Conservation (phyloP, 2,329 filamentous ascomycete genomes). For the Diplodia corticola region DNA sequence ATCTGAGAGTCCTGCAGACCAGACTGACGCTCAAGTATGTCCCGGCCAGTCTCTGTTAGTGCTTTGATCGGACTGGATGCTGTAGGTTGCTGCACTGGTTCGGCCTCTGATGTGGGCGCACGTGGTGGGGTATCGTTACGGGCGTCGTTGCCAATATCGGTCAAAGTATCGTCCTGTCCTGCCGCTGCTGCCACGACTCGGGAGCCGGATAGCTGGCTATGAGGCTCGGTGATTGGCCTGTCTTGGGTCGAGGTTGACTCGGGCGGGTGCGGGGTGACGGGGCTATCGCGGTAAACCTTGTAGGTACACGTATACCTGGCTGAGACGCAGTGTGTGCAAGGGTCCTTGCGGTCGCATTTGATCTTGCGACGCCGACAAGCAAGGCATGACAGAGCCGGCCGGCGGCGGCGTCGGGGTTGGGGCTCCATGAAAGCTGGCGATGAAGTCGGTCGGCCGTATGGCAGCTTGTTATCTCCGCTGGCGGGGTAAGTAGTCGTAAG, state of each 20-base stretch:
- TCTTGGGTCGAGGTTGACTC: not conserved
- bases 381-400: constrained; percentile 28
- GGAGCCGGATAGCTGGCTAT: not conserved
- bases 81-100: not conserved
- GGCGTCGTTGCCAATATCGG: no score
- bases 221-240: not conserved
- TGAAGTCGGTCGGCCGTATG: not conserved
- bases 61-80: not conserved
- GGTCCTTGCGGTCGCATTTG: constrained; percentile 31
- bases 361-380: constrained; percentile 32
- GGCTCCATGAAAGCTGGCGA: not conserved
- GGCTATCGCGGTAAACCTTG: not conserved
- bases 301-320: not conserved
- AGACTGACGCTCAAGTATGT: not conserved
- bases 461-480: no score
- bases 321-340: constrained; percentile 30
- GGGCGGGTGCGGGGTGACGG: not conserved
- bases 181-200: no score
- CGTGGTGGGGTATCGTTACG: not conserved
- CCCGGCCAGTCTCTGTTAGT: not conserved
- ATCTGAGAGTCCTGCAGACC: not conserved
- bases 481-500: not conserved
- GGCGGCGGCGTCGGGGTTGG: not conserved
- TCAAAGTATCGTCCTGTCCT: not conserved
- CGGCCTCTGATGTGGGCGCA: not conserved